phyloP scores from a whole-genome alignment of 352 stramenopile genomes.

The Hyaloperonospora brassicae region DNA sequence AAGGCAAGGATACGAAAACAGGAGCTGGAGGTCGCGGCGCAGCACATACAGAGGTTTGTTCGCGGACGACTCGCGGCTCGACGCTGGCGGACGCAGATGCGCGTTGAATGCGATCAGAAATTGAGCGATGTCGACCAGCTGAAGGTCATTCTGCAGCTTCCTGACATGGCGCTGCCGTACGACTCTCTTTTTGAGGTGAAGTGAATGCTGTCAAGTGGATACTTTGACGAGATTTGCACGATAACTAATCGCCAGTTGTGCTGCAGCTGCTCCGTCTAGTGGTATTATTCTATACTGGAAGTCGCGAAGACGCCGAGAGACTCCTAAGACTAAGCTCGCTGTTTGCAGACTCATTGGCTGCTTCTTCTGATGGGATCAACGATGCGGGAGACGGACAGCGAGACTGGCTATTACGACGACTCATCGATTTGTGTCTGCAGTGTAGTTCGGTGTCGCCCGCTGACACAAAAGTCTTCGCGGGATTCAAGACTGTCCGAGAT shows the following conservation, averaged over 20 bases:
- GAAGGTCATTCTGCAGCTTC: slow-evolving; percentile 45
- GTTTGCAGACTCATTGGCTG: slow-evolving; percentile 19
- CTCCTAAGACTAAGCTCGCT: slow-evolving; percentile 23
- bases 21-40: slow-evolving; percentile 29
- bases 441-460: slow-evolving; percentile 6
- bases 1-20: slow-evolving; percentile 32
- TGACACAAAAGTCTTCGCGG: background rate
- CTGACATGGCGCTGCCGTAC: slow-evolving; percentile 38
- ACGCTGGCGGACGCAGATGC: slow-evolving; percentile 7
- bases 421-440: slow-evolving; percentile 48
- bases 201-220: slow-evolving; percentile 2
- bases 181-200: slow-evolving; percentile 41
- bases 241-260: slow-evolving; percentile 6
- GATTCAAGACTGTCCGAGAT: slow-evolving; percentile 13
- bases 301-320: slow-evolving; percentile 21
- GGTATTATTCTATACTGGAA: slow-evolving; percentile 34
- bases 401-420: slow-evolving; percentile 31
- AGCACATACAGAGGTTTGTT: slow-evolving; percentile 38
- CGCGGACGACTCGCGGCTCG: slow-evolving; percentile 27
- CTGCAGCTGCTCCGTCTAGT: slow-evolving; percentile 35
- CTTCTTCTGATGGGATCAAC: slow-evolving; percentile 17
- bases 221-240: background rate
- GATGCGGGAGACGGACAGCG: slow-evolving; percentile 9
- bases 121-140: slow-evolving; percentile 45
- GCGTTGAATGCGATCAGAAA: slow-evolving; percentile 47